These are phyloP conservation scores for Aquanectria penicillioides DNA, from an alignment of 2,329 filamentous ascomycete species.

Conservation along the genomic window DNA sequence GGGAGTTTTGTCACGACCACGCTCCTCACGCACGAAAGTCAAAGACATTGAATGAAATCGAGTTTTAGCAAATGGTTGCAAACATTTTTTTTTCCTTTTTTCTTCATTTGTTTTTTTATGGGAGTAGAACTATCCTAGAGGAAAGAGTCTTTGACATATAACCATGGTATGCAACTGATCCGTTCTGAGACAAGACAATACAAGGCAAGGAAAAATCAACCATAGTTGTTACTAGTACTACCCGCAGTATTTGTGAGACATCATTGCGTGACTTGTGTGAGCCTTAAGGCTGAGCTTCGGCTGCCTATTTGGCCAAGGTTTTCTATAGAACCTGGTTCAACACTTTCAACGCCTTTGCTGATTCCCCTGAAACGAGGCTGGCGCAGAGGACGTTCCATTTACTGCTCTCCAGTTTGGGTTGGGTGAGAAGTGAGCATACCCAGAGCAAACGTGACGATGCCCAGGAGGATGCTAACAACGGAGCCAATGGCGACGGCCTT, in stretches of 20 bases:
- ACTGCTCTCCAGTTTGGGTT: neutral
- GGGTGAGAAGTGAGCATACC: slow-evolving; percentile 52
- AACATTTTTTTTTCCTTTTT: slow-evolving; percentile 13
- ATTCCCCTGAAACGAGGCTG: too few relatives aligned
- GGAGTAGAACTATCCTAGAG: slow-evolving; percentile 27
- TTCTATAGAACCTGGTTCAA: too few relatives aligned
- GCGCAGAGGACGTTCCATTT: too few relatives aligned
- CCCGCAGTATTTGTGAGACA: neutral
- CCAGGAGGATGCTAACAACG: slow-evolving; percentile 57
- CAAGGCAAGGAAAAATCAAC: neutral
- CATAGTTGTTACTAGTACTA: neutral
- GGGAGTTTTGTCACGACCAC: slow-evolving; percentile 42
- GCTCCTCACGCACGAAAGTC: slow-evolving; percentile 39
- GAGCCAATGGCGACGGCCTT: slow-evolving; percentile 73
- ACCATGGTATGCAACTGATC: neutral
- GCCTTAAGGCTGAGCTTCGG: neutral
- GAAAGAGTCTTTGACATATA: slow-evolving; percentile 25
- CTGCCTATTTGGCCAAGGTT: neutral
- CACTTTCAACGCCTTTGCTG: too few relatives aligned
- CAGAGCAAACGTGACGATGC: slow-evolving; percentile 62
- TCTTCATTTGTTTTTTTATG: too few relatives aligned
- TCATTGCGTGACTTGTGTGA: neutral
- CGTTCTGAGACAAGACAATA: neutral
- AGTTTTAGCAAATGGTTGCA: slow-evolving; percentile 30
- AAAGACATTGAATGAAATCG: slow-evolving; percentile 44